These are phyloP conservation scores for Ogataea polymorpha DNA, from an alignment of 805 yeast genomes.

Conservation along the genomic window DNA sequence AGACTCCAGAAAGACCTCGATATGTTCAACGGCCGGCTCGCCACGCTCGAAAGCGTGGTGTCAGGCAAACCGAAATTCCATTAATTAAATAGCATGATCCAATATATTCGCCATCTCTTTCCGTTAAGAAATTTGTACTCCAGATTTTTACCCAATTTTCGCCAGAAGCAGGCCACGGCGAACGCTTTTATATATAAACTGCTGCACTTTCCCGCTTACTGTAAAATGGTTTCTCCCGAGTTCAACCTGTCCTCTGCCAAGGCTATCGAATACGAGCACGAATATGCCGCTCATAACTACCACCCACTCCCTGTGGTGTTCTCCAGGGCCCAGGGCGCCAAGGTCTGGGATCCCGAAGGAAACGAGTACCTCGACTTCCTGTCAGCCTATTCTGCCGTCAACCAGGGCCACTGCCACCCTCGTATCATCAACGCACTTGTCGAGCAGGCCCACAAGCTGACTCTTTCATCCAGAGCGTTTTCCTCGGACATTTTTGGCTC, in stretches of 20 bases:
- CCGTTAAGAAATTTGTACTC: constrained; percentile 6
- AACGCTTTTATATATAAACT: constrained; percentile 5
- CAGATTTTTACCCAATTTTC: constrained; percentile 2
- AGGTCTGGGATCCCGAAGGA: constrained; percentile 98
- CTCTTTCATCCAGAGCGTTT: constrained; percentile 89
- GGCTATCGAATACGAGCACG: constrained; percentile 65
- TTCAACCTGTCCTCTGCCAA: constrained; percentile 57
- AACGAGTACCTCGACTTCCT: constrained; percentile 88
- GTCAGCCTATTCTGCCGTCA: constrained; percentile 94
- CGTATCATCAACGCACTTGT: constrained; percentile 78
- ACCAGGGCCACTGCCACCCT: constrained; percentile 98
- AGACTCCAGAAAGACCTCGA: constrained; percentile 12
- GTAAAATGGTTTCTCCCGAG: constrained; percentile 29
- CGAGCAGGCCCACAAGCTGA: constrained; percentile 82
- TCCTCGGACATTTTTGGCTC: constrained; percentile 84
- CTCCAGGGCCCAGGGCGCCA: constrained; percentile 81
- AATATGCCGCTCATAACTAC: constrained; percentile 94
- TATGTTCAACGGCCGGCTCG: constrained; percentile 14
- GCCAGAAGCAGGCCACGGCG: constrained; percentile 19
- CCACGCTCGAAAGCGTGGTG: constrained; percentile 11
- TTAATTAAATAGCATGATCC: constrained; percentile 1
- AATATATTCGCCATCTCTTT: constrained; percentile 10
- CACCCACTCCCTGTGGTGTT: constrained; percentile 96
- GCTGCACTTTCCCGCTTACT: neutral
- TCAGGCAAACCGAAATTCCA: neutral